These are phyloP conservation scores for Beauveria caledonica DNA, from an alignment of 2,329 filamentous ascomycete species.

Conservation along the genomic window DNA sequence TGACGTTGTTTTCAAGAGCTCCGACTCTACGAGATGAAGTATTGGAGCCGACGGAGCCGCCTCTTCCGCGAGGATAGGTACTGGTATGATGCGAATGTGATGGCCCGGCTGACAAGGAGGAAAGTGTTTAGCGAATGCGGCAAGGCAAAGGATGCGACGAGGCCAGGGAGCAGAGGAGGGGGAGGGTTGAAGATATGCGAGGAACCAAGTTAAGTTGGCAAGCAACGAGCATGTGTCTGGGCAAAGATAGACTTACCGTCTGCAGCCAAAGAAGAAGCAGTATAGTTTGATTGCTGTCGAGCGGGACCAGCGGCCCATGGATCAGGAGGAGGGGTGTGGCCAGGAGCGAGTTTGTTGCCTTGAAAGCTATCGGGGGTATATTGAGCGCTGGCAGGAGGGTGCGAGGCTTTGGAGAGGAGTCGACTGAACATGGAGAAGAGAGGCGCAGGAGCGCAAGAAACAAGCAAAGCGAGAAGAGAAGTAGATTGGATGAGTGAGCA, in stretches of 20 bases:
- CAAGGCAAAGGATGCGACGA: background rate
- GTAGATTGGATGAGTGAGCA: background rate
- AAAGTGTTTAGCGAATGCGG: background rate
- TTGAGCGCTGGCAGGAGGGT: constrained; percentile 10
- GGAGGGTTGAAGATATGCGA: background rate
- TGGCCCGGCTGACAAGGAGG: background rate
- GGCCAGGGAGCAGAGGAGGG: background rate
- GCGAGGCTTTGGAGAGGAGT: constrained; percentile 22
- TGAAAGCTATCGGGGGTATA: constrained; percentile 9
- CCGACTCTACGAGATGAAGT: constrained; percentile 29
- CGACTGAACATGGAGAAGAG: constrained; percentile 31
- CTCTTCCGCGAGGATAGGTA: constrained; percentile 20
- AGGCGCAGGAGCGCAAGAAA: background rate
- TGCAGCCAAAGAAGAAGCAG: background rate
- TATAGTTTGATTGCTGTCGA: background rate
- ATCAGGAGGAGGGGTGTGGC: background rate
- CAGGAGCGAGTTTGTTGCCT: constrained; percentile 7
- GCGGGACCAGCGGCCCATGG: constrained; percentile 4
- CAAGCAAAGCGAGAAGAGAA: background rate
- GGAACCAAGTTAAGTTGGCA: background rate
- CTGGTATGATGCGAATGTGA: constrained; percentile 14
- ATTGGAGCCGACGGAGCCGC: constrained; percentile 23
- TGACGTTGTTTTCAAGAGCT: constrained; percentile 33
- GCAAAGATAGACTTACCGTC: background rate
- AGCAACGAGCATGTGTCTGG: background rate